Evolutionary conservation across 108 stramenopile genomes (phyloP), one percentile per base, ranked within the genome.

Genomic region (Discostella pseudostelligera): DNA sequence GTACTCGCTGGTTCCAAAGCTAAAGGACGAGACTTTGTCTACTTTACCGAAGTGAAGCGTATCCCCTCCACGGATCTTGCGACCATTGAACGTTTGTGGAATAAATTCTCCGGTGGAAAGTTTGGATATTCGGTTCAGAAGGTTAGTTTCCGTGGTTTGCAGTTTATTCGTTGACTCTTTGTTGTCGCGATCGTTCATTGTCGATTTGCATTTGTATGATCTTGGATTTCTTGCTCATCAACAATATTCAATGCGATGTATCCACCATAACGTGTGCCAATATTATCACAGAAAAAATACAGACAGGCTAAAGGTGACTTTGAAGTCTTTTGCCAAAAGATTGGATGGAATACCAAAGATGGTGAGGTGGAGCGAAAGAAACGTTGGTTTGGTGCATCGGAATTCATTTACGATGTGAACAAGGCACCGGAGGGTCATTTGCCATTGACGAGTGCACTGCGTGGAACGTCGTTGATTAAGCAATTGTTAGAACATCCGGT

Each of bases 71-170:
- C 83, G 14, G 97, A 97, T 70, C 62, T 98, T 32, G 96, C 94
- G 9, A 97, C 97, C 10, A 97, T 98, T 28, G 97, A 98, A 77
- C 79, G 90, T 47, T 82, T 98, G 44, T 98, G 97, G 97, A 79
- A 79, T 24, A 82, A 90, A 66, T 97, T 94, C 74, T 93, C 88
- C n/a, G 80, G 79, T 17, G 92, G 92, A 35, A 98, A 98, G 66
- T 98, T 98, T 64, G 97, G 97, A 19, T 98, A 96, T 77, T 83
- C 87, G 45, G 95, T 97, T 6, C 97, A 98, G 79, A 91, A 88
- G 78, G 84, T 87, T 62, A 39, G 85, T 78, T 28, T 25, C 3
- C 22, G 6, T 5, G 25, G 25, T 6, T 28, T 3, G 8, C 47
- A 48, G 8, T 48, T n/a, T n/a, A n/a, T n/a, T 16, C 1, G 47